These are phyloP conservation scores for Cymbopogon citratus DNA, from an alignment of 176 grass and related monocot genomes.

Conservation along the genomic window DNA sequence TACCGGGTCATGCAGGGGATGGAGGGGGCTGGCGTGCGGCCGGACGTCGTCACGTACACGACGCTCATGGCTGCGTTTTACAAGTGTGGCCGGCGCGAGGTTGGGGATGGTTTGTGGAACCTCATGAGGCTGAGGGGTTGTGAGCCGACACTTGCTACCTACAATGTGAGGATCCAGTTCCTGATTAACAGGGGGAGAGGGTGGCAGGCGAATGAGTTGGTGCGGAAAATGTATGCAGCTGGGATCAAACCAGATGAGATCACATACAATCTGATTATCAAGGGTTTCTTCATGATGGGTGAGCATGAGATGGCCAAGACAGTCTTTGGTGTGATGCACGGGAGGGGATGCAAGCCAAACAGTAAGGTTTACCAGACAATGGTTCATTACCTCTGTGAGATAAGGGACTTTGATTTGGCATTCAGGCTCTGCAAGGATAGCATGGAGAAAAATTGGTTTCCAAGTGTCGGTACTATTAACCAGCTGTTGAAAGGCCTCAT, in stretches of 20 bases:
- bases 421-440: constrained; percentile 74
- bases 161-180: constrained; percentile 94
- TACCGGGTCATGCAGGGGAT: constrained; percentile 65
- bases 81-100: constrained; percentile 48
- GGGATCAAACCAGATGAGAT: constrained; percentile 70
- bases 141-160: constrained; percentile 66
- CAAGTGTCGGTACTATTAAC: constrained; percentile 47
- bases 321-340: constrained; percentile 65
- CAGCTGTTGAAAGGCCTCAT: constrained; percentile 72
- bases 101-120: constrained; percentile 91
- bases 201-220: constrained; percentile 70
- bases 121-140: constrained; percentile 80
- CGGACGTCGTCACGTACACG: constrained; percentile 82
- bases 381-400: constrained; percentile 86
- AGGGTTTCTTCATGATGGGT: constrained; percentile 86
- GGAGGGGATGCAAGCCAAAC: constrained; percentile 76
- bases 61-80: constrained; percentile 78
- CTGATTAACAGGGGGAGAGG: constrained; percentile 60
- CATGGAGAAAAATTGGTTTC: constrained; percentile 90
- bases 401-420: constrained; percentile 61
- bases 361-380: constrained; percentile 86
- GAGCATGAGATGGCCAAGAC: constrained; percentile 73
- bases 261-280: constrained; percentile 88
- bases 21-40: constrained; percentile 48
- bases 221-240: constrained; percentile 44